Base-by-base conservation (phyloP, 2,329 filamentous ascomycete genomes). In the Exutisphaerella laricina region DNA sequence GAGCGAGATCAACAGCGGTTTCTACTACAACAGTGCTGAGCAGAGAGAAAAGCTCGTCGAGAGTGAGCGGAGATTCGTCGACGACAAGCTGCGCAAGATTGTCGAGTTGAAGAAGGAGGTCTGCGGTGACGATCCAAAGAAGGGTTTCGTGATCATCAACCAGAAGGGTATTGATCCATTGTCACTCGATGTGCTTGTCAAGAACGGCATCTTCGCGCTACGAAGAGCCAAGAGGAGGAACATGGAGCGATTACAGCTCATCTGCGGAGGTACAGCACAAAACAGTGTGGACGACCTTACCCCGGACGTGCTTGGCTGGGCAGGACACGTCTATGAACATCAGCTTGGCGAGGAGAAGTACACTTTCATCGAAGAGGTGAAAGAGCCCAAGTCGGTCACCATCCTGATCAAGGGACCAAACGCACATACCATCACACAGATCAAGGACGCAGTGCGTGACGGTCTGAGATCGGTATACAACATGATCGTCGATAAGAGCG, bases 161-260 rank as follows among this genome's bases (percentile, higher is more conserved):
- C 92, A 98, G 70, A 98, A 98, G 77, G 92, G 92, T 50, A 98
- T 98, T 57, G 92, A 98, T 65, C 92, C 92, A 16, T 75, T 98
- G 49, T 96, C 89, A 41, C 77, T 98, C 55, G 92, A 98, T 59
- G 88, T 98, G 9, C 74, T 98, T 45, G 89, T 92, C 53, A 98
- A 98, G 80, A 97, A 98, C 65, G 89, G 89, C 55, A 98, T 98
- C 58, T 80, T 97, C 54, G 92, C 92, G 40, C 79, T 98, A 50
- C 82, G 92, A 60, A 79, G 92, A 65, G 92, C 92, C 29, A 98
- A 98, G 83, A 79, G 92, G 67, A 85, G 92, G 65, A 98, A 98
- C 73, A 98, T 98, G 92, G 92, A 98, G 75, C 82, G 92, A 60
- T 74, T 98, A 54, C 92, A 98, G 70, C 80, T 98, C 52, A 80